A percentile compares a stretch with the other conserved stretches of the same genome.
These are phyloP conservation scores for Entelexis paramagnoliae DNA, from an alignment of 1,139 yeast species.

Conservation along the genomic window DNA sequence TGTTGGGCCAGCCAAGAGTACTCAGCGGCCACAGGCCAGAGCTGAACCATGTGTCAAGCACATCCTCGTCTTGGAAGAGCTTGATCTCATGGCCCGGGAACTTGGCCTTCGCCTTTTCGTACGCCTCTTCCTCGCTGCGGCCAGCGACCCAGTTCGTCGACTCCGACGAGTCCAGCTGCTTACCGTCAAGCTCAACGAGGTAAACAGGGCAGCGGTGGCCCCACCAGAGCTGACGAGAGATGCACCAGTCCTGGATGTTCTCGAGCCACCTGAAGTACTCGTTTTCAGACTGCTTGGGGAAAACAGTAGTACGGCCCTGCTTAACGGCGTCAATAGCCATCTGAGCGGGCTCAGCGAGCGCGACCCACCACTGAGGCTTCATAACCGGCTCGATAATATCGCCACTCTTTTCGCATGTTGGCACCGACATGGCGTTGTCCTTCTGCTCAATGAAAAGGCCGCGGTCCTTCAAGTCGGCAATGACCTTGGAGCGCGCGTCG, in stretches of 20 bases:
- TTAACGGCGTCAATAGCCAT: constrained; percentile 81
- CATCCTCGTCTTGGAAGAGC: constrained; percentile 80
- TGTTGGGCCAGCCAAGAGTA: constrained; percentile 89
- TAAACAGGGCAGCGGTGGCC: constrained; percentile 98
- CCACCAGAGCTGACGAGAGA: constrained; percentile 99
- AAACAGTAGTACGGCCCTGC: constrained; percentile 67
- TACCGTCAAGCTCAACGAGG: constrained; percentile 64
- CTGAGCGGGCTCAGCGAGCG: constrained; percentile 79
- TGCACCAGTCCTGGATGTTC: constrained; percentile 98
- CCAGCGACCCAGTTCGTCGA: constrained; percentile 89
- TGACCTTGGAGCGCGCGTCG: constrained; percentile 81
- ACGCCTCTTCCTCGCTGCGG: constrained; percentile 70
- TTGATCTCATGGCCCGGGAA: constrained; percentile 59
- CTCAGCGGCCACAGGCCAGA: constrained; percentile 98
- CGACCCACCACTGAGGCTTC: constrained; percentile 99
- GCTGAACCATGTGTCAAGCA: constrained; percentile 96
- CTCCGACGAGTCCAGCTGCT: constrained; percentile 34
- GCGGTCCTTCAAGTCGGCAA: constrained; percentile 64
- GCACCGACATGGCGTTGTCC: constrained; percentile 93
- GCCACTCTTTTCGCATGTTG: constrained; percentile 90
- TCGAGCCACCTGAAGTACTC: constrained; percentile 95
- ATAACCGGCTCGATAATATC: constrained; percentile 91
- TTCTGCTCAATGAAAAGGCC: constrained; percentile 73
- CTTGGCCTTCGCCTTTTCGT: constrained; percentile 61
- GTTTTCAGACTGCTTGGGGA: constrained; percentile 81